A percentile compares a stretch with the other conserved stretches of the same genome.
These are phyloP conservation scores for Globisporangium yorkense DNA, from an alignment of 352 stramenopile species.

Conservation along the genomic window DNA sequence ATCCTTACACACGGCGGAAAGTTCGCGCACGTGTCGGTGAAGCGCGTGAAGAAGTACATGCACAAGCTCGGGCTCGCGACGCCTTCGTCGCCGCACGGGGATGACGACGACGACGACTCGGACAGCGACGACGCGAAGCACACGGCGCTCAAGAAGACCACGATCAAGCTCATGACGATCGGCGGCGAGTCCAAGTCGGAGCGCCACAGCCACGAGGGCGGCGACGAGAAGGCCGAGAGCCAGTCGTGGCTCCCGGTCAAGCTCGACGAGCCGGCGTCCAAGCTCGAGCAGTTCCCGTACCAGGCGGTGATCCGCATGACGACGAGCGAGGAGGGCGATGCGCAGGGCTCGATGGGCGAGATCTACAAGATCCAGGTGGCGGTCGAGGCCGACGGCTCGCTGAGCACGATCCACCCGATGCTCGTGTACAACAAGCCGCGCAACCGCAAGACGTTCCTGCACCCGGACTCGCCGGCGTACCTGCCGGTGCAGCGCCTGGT, in stretches of 20 bases:
- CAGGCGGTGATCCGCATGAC: conserved; percentile 86
- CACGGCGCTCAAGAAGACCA: conserved; percentile 16
- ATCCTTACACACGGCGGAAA: conserved; percentile 75
- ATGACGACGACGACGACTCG: conserved; percentile 21
- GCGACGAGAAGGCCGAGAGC: conserved; percentile 19
- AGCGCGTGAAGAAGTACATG: conserved; percentile 84
- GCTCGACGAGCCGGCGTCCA: conserved; percentile 74
- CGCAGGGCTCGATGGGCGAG: conserved; percentile 67
- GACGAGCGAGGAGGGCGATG: conserved; percentile 57
- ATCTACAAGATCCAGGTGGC: conserved; percentile 91
- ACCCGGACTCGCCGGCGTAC: conserved; percentile 77
- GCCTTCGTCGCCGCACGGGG: conserved; percentile 3
- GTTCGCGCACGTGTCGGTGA: conserved; percentile 65
- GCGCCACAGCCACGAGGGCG: conserved; percentile 8
- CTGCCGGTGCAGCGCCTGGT: conserved; percentile 59
- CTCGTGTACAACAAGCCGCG: conserved; percentile 88
- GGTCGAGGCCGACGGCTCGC: conserved; percentile 45
- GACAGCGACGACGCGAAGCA: conserved; percentile 13
- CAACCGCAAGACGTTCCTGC: conserved; percentile 82
- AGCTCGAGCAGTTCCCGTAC: conserved; percentile 74
- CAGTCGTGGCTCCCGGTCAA: conserved; percentile 77
- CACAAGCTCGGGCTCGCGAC: conserved; percentile 69
- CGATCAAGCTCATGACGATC: conserved; percentile 81
- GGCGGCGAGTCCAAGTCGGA: conserved; percentile 71
- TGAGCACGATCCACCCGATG: conserved; percentile 77